Conservation (phyloP, 768 basidiomycete genomes). For the Amanita phalloides region DNA sequence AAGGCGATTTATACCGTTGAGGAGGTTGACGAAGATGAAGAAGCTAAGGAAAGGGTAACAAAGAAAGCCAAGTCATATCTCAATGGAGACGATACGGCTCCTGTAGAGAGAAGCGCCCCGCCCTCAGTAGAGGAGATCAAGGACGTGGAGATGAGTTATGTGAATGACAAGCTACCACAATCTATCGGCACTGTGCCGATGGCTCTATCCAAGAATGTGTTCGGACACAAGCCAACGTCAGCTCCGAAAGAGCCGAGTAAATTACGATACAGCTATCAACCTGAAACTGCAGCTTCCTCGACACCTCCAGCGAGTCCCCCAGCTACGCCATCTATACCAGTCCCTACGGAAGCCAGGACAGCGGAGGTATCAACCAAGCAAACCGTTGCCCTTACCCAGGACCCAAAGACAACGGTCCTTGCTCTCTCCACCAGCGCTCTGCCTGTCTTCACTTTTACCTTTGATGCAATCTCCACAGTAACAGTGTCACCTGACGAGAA, state of each 20-base stretch:
- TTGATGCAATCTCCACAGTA: slow-evolving; percentile 13
- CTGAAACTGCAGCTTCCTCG: slow-evolving; percentile 29
- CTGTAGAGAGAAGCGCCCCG: slow-evolving; percentile 5
- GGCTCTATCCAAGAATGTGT: slow-evolving; percentile 11
- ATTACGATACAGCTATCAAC: slow-evolving; percentile 60
- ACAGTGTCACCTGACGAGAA: slow-evolving; percentile 7
- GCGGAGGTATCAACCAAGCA: not conserved
- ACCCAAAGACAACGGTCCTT: slow-evolving; percentile 21
- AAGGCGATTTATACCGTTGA: slow-evolving; percentile 7
- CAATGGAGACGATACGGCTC: slow-evolving; percentile 12
- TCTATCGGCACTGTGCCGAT: slow-evolving; percentile 1
- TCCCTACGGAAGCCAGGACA: not conserved
- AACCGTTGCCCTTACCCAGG: not conserved
- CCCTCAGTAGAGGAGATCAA: slow-evolving; percentile 21
- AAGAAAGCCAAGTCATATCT: slow-evolving; percentile 40
- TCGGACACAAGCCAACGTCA: slow-evolving; percentile 34
- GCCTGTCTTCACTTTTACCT: slow-evolving; percentile 25
- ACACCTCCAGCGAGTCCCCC: slow-evolving; percentile 7
- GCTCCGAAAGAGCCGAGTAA: slow-evolving; percentile 74
- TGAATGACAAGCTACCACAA: slow-evolving; percentile 9
- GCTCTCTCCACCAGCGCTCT: slow-evolving; percentile 18
- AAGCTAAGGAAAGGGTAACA: slow-evolving; percentile 22
- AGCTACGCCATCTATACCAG: slow-evolving; percentile 9
- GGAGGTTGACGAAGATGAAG: slow-evolving; percentile 24
- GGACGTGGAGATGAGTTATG: slow-evolving; percentile 16